Evolutionary conservation across 2,329 filamentous ascomycete species (phyloP).

Genomic region (Akanthomyces dipterigenus): DNA sequence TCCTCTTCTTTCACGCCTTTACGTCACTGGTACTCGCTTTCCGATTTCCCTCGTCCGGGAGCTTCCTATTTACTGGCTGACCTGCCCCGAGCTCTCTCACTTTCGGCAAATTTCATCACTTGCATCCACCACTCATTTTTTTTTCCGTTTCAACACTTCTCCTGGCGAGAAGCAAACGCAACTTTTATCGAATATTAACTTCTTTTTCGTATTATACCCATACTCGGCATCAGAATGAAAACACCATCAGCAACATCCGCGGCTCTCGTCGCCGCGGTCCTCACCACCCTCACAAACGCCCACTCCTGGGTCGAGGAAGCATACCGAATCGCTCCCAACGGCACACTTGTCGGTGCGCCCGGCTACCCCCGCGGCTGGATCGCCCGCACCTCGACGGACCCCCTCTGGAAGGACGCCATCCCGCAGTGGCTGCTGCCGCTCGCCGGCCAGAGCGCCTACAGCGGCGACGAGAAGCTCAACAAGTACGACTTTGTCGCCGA

Average conservation of each 20-base stretch:
- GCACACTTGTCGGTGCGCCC: conserved; percentile 60
- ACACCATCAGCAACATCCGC: conserved; percentile 16
- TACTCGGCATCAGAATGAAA: neutral
- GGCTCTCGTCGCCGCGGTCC: conserved; percentile 19
- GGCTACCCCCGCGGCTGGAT: conserved; percentile 73
- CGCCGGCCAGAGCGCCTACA: conserved; percentile 56
- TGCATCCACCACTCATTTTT: neutral
- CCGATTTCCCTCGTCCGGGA: neutral
- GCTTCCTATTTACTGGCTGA: neutral
- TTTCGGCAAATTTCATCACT: neutral
- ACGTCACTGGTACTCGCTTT: neutral
- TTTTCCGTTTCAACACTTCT: neutral
- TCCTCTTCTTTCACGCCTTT: neutral
- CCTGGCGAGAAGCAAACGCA: neutral
- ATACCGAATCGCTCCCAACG: conserved; percentile 63
- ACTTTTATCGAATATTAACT: neutral
- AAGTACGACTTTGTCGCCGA: conserved; percentile 30
- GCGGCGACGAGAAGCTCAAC: conserved; percentile 47
- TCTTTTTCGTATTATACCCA: neutral
- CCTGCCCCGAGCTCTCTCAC: neutral
- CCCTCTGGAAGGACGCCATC: conserved; percentile 50
- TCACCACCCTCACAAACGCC: conserved; percentile 32
- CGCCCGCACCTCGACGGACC: conserved; percentile 41
- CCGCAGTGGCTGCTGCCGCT: conserved; percentile 59
- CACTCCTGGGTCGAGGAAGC: conserved; percentile 84